Conservation (phyloP, 306 rosid genomes). For the Glycine latifolia region DNA sequence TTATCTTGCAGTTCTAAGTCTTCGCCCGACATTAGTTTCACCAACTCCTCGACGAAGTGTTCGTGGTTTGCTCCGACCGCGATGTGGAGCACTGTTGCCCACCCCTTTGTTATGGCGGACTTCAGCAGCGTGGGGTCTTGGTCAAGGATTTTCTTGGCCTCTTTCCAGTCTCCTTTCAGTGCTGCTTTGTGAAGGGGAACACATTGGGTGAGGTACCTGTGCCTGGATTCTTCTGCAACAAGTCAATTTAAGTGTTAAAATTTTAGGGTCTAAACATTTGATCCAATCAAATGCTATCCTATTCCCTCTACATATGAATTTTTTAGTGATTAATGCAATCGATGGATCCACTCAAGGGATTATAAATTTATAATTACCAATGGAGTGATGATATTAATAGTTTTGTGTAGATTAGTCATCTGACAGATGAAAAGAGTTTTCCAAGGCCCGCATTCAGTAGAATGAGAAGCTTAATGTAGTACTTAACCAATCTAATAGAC, state of each 20-base stretch:
- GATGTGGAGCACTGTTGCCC: slow-evolving; percentile 55
- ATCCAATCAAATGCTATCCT: too few species aligned
- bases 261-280: neutral
- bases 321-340: neutral
- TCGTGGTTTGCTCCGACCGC: slow-evolving; percentile 51
- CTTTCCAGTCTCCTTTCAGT: slow-evolving; percentile 54
- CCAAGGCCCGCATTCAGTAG: too few species aligned
- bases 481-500: too few species aligned
- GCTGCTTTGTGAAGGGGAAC: slow-evolving; percentile 60
- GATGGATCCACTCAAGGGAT: neutral
- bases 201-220: slow-evolving; percentile 41
- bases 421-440: neutral
- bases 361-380: neutral
- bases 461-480: too few species aligned
- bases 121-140: neutral
- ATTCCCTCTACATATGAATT: neutral
- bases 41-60: slow-evolving; percentile 48
- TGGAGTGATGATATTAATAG: neutral
- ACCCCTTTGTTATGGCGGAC: slow-evolving; percentile 49
- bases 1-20: slow-evolving; percentile 42
- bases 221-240: slow-evolving; percentile 41
- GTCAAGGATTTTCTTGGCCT: slow-evolving; percentile 36
- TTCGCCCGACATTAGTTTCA: neutral
- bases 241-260: neutral
- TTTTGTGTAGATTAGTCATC: neutral